Conservation (phyloP, 192 early-diverging fungal genomes). For the Backusella westeae region DNA sequence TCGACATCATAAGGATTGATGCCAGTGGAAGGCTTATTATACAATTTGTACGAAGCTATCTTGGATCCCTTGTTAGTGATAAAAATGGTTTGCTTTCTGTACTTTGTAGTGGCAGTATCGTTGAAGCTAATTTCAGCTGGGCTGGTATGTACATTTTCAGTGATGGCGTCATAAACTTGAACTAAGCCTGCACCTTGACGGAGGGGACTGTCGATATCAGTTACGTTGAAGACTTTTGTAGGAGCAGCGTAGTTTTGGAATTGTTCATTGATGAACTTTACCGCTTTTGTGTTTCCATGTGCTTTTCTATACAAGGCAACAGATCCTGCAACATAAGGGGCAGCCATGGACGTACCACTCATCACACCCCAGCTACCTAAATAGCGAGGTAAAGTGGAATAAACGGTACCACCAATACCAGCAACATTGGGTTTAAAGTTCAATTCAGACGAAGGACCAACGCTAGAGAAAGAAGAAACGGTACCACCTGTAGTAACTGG, state of each 20-base stretch:
- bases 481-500: conserved; percentile 44
- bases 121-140: conserved; percentile 53
- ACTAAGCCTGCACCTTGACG: conserved; percentile 57
- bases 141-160: conserved; percentile 25
- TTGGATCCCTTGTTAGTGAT: conserved; percentile 42
- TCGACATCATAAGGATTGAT: conserved; percentile 38
- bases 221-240: not conserved
- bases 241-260: conserved; percentile 33
- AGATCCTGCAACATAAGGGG: conserved; percentile 77
- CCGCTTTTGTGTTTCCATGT: conserved; percentile 22
- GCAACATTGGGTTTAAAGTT: conserved; percentile 56
- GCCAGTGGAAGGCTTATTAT: conserved; percentile 37
- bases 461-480: conserved; percentile 66
- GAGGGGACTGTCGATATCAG: conserved; percentile 25
- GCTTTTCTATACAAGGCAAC: conserved; percentile 46
- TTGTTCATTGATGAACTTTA: conserved; percentile 27
- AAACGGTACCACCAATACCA: conserved; percentile 57
- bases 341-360: conserved; percentile 92
- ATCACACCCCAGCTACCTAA: conserved; percentile 49
- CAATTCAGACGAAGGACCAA: conserved; percentile 61
- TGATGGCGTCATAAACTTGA: conserved; percentile 45
- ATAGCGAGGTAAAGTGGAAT: conserved; percentile 48
- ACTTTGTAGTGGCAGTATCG: conserved; percentile 40
- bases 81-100: conserved; percentile 35
- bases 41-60: conserved; percentile 37